These are phyloP conservation scores for Neurospora intermedia DNA, from an alignment of 495 filamentous ascomycete genomes.

Conservation along the genomic window DNA sequence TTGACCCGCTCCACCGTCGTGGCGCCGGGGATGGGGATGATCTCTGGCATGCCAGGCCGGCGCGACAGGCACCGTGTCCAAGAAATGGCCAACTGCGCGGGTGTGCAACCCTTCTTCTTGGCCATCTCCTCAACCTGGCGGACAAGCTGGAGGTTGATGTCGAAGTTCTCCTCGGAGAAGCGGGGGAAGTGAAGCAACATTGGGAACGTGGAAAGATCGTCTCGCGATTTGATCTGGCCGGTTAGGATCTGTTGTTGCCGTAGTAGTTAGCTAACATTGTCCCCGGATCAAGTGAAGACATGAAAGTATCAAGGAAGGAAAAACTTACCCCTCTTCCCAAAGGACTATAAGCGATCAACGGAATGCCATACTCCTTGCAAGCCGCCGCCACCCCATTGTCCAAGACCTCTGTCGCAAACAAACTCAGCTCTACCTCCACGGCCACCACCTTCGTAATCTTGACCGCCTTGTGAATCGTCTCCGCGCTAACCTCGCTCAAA, in stretches of 20 bases:
- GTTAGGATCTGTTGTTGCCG: slow-evolving; percentile 32
- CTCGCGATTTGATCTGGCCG: slow-evolving; percentile 47
- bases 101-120: slow-evolving; percentile 54
- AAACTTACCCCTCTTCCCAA: slow-evolving; percentile 45
- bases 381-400: slow-evolving; percentile 62
- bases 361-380: slow-evolving; percentile 61
- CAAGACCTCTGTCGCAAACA: slow-evolving; percentile 58
- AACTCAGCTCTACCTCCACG: slow-evolving; percentile 71
- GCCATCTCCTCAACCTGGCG: slow-evolving; percentile 56
- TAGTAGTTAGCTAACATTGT: neutral
- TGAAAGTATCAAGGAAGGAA: neutral
- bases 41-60: slow-evolving; percentile 51
- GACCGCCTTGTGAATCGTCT: slow-evolving; percentile 63
- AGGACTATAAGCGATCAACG: slow-evolving; percentile 51
- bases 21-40: slow-evolving; percentile 79
- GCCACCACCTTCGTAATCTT: slow-evolving; percentile 54
- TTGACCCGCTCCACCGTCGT: slow-evolving; percentile 35
- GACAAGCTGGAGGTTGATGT: slow-evolving; percentile 62
- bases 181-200: slow-evolving; percentile 44
- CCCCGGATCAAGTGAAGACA: neutral
- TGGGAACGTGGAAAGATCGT: slow-evolving; percentile 54
- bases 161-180: slow-evolving; percentile 60
- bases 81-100: slow-evolving; percentile 65
- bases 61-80: slow-evolving; percentile 52
- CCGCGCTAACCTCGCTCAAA: slow-evolving; percentile 60